Evolutionary conservation across 129 eudicot genomes (phyloP), one percentile per base, ranked within the genome.

Genomic region (Erigeron canadensis): DNA sequence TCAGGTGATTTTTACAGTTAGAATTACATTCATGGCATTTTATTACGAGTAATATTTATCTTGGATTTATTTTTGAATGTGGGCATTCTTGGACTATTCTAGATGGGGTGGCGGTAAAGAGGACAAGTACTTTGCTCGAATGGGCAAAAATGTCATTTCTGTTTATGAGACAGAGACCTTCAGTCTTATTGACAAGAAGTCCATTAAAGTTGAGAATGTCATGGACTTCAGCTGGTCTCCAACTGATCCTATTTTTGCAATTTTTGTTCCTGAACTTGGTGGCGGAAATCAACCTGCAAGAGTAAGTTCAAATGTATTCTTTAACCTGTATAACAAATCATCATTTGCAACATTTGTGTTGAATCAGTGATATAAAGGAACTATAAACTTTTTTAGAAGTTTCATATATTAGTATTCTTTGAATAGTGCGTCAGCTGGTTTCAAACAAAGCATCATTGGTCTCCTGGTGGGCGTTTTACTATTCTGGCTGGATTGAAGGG

Each of bases 101-200:
- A 90, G 97, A 58, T 91, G 97, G 97, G 81, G 89, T 15, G 95
- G 97, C 28, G 97, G 97, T 23, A 87, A 72, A 77, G 97, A 91
- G 8, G 97, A 91, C 69, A 91, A 87, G 72, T 90, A 87, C 61
- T 90, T 90, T 54, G 97, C 97, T 44, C 74, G 91, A 72, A 81
- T 90, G 66, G 95, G 97, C 9, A 90, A 87, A 67, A 90, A 90
- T 77, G 83, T 75, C 19, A 74, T 90, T 55, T 87, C 95, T 13
- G 97, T 87, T 22, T 90, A 90, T 80, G 97, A 90, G 71, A 90
- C 95, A 18, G 95, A 87, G 78, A 90, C 89, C 18, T 90, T 90
- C 45, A 54, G 77, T 63, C 91, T 90, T 17, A 85, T 90, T 59
- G 91, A 87, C 74, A 90, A 90, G 71, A 90, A 87, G 46, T 85